A percentile compares a stretch with the other conserved stretches of the same genome.
These are phyloP conservation scores for Penicillium flavigenum DNA, from an alignment of 495 filamentous ascomycete genomes.

Conservation along the genomic window DNA sequence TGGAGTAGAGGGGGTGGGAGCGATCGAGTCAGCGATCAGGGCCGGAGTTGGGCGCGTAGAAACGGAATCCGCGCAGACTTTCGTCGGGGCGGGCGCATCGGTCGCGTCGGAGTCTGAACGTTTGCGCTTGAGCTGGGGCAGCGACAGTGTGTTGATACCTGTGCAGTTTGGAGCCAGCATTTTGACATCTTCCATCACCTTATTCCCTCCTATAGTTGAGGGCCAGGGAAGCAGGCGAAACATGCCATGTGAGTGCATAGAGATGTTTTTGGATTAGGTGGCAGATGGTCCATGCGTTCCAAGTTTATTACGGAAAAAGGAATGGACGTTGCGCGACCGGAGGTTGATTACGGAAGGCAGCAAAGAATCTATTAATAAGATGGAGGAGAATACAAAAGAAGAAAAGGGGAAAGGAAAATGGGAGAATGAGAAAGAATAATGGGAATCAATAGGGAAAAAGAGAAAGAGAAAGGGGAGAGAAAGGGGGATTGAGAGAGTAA, in stretches of 20 bases:
- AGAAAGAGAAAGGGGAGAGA: slow-evolving; percentile 4
- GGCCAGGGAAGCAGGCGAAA: slow-evolving; percentile 57
- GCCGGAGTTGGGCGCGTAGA: slow-evolving; percentile 13
- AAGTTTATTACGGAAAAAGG: slow-evolving; percentile 22
- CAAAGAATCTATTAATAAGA: slow-evolving; percentile 28
- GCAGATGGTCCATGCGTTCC: slow-evolving; percentile 32
- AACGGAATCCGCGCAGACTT: slow-evolving; percentile 31
- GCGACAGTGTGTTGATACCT: slow-evolving; percentile 28
- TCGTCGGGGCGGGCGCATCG: slow-evolving; percentile 37
- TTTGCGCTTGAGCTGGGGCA: slow-evolving; percentile 57
- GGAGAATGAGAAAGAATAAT: slow-evolving; percentile 4
- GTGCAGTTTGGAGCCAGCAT: slow-evolving; percentile 42
- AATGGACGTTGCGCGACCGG: slow-evolving; percentile 27
- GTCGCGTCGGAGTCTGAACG: slow-evolving; percentile 42
- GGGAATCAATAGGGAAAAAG: slow-evolving; percentile 11
- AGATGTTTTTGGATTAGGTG: slow-evolving; percentile 19
- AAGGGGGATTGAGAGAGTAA: slow-evolving; percentile 1
- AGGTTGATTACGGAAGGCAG: slow-evolving; percentile 23
- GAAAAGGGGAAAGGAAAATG: slow-evolving; percentile 4
- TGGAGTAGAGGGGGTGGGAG: slow-evolving; percentile 9
- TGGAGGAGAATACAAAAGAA: slow-evolving; percentile 13
- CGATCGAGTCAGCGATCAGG: slow-evolving; percentile 6
- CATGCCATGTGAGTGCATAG: slow-evolving; percentile 54
- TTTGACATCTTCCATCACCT: slow-evolving; percentile 50
- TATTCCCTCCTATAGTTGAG: slow-evolving; percentile 55